Evolutionary conservation across 768 basidiomycete species (phyloP).

Genomic region (Boletus insuetus): DNA sequence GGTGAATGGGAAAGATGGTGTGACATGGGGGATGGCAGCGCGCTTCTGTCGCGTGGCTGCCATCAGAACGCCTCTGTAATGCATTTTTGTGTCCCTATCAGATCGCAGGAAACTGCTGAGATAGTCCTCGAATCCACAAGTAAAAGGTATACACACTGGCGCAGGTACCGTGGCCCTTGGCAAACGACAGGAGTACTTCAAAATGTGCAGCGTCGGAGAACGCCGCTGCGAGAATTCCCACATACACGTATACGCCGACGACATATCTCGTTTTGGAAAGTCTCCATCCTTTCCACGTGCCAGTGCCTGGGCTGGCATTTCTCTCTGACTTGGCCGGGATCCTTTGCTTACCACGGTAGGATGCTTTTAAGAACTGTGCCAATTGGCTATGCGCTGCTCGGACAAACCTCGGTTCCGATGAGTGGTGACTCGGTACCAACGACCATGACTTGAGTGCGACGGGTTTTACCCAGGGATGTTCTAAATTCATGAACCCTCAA

Average conservation of each 20-base stretch:
- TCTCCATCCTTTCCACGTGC: background rate
- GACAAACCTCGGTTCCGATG: background rate
- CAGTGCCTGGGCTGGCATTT: too few relatives aligned
- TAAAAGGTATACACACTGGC: too few relatives aligned
- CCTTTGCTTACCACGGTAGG: too few relatives aligned
- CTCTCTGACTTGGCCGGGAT: background rate
- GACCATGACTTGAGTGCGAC: background rate
- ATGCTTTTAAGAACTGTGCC: too few relatives aligned
- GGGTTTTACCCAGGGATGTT: background rate
- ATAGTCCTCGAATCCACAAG: background rate
- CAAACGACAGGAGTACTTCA: too few relatives aligned
- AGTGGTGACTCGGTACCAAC: background rate
- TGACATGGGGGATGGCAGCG: background rate
- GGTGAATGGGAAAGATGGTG: background rate
- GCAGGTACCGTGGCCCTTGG: too few relatives aligned
- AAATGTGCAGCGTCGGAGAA: too few relatives aligned
- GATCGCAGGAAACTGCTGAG: background rate
- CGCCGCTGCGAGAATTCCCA: conserved; percentile 8
- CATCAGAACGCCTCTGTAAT: background rate
- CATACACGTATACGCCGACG: conserved; percentile 4
- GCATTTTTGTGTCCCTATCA: conserved; percentile 1
- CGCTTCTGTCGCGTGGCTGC: conserved; percentile 3
- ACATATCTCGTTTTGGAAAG: conserved; percentile 23
- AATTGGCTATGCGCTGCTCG: too few relatives aligned
- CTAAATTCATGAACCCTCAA: too few relatives aligned